phyloP scores from a whole-genome alignment of 176 grass and related monocot genomes.

The Aegilops longissima region DNA sequence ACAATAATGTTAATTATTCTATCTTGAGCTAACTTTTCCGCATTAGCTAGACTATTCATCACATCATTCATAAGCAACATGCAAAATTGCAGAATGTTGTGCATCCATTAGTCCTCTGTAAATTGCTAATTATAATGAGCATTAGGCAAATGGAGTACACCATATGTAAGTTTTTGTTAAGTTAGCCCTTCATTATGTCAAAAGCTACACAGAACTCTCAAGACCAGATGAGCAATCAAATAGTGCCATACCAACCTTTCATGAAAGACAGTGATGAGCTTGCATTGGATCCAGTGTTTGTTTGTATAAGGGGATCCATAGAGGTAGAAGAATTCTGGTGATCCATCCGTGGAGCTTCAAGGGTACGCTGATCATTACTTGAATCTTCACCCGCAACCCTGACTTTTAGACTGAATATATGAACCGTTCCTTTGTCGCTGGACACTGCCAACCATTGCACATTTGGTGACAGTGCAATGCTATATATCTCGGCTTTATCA shows the following conservation, averaged over 20 bases:
- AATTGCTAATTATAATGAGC: neutral
- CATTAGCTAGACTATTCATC: neutral
- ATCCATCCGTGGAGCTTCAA: conserved; percentile 58
- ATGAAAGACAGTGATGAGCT: conserved; percentile 88
- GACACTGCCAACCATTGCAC: conserved; percentile 88
- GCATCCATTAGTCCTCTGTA: neutral
- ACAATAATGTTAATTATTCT: neutral
- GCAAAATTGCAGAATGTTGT: neutral
- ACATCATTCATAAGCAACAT: neutral
- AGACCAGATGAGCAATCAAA: conserved; percentile 36
- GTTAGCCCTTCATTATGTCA: neutral
- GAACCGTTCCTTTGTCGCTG: conserved; percentile 91
- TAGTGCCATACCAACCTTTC: conserved; percentile 50
- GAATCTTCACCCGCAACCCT: conserved; percentile 78
- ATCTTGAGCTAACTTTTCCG: neutral
- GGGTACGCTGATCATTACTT: conserved; percentile 40
- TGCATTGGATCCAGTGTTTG: conserved; percentile 66
- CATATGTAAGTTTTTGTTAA: neutral
- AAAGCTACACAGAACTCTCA: neutral
- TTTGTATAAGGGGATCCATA: conserved; percentile 75
- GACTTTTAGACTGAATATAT: conserved; percentile 85
- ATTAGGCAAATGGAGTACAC: neutral
- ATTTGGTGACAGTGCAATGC: conserved; percentile 77
- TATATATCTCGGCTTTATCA: conserved; percentile 89
- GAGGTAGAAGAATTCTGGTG: conserved; percentile 66